Evolutionary conservation across 2,329 filamentous ascomycete genomes (phyloP).

Genomic region (Chrysosporium keratinophilum): DNA sequence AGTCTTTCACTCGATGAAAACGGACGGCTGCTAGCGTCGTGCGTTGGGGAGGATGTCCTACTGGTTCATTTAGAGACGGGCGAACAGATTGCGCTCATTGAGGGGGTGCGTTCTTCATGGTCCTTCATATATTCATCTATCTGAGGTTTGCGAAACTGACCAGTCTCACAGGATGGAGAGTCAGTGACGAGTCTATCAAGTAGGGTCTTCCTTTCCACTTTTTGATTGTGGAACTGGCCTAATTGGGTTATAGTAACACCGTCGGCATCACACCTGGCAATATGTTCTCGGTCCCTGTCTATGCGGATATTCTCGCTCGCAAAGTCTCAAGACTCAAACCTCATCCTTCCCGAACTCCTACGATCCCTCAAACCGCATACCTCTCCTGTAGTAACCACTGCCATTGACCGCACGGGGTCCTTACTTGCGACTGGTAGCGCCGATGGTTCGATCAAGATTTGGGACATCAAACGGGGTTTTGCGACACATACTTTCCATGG

Average conservation of each 20-base stretch:
- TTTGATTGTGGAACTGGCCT: conserved; percentile 12
- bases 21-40: conserved; percentile 74
- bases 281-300: conserved; percentile 89
- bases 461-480: conserved; percentile 85
- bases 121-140: neutral
- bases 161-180: conserved; percentile 51
- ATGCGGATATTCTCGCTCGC: conserved; percentile 81
- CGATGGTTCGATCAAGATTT: conserved; percentile 89
- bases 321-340: conserved; percentile 45
- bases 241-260: conserved; percentile 57
- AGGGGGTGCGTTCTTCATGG: conserved; percentile 55
- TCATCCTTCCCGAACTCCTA: conserved; percentile 56
- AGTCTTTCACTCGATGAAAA: conserved; percentile 71
- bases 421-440: conserved; percentile 85
- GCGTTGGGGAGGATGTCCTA: conserved; percentile 82
- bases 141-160: neutral
- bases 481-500: conserved; percentile 92
- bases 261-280: conserved; percentile 72
- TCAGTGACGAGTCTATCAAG: conserved; percentile 38
- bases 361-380: conserved; percentile 81
- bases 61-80: conserved; percentile 77
- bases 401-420: conserved; percentile 77
- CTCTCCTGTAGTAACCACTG: conserved; percentile 77
- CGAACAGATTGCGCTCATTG: conserved; percentile 69
- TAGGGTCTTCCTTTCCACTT: conserved; percentile 20